phyloP scores from a whole-genome alignment of 2,329 filamentous ascomycete species.

The Juglanconis oblonga region DNA sequence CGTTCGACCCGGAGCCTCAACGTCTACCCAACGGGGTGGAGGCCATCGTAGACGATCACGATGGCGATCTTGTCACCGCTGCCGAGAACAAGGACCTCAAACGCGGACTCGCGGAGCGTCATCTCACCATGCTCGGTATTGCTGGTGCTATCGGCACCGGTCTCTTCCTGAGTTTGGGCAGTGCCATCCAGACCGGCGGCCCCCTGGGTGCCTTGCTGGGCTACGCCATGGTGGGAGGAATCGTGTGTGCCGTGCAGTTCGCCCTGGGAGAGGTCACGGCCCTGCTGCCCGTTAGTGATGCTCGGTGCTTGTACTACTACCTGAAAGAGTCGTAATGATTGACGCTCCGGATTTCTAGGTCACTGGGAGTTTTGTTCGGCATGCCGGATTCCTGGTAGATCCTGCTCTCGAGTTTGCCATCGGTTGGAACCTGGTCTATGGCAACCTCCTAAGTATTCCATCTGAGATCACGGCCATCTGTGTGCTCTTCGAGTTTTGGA shows the following conservation, averaged over 20 bases:
- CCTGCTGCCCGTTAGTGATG: slow-evolving; percentile 46
- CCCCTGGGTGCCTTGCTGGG: slow-evolving; percentile 47
- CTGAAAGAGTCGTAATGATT: not conserved
- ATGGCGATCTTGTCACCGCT: slow-evolving; percentile 44
- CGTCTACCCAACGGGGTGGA: not conserved
- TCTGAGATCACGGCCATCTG: slow-evolving; percentile 62
- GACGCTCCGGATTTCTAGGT: slow-evolving; percentile 24
- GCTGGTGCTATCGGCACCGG: slow-evolving; percentile 61
- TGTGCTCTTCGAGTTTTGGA: slow-evolving; percentile 63
- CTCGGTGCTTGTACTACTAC: not conserved
- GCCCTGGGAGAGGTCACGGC: slow-evolving; percentile 60
- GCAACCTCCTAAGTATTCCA: slow-evolving; percentile 51
- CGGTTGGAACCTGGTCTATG: slow-evolving; percentile 55
- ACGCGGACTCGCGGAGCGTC: slow-evolving; percentile 50
- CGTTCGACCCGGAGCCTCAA: slow-evolving; percentile 1
- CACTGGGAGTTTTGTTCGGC: slow-evolving; percentile 61
- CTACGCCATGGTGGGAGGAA: slow-evolving; percentile 54
- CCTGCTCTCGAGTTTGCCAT: slow-evolving; percentile 56
- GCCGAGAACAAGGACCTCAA: slow-evolving; percentile 48
- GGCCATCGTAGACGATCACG: slow-evolving; percentile 20
- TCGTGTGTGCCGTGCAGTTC: slow-evolving; percentile 56
- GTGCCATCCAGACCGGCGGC: slow-evolving; percentile 49
- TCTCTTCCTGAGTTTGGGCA: slow-evolving; percentile 57
- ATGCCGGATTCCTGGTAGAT: slow-evolving; percentile 59
- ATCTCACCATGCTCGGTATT: slow-evolving; percentile 61